Evolutionary conservation across 2,329 filamentous ascomycete species (phyloP), one percentile per base, ranked within the genome.

Genomic region (Bisporella sp.): DNA sequence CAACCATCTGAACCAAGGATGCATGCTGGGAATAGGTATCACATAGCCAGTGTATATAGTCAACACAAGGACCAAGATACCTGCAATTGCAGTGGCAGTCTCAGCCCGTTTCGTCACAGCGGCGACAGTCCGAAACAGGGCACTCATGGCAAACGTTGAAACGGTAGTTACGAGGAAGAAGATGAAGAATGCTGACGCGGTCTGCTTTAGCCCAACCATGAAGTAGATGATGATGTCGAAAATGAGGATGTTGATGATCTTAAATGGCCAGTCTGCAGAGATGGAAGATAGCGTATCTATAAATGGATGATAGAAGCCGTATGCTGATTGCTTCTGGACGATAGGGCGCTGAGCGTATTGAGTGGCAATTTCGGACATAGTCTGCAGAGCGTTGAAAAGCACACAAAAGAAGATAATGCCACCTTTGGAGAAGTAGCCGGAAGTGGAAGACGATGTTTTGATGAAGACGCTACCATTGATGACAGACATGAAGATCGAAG

Each of bases 171-270:
- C 64, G 6, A 66, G 42, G 45, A 63, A 63, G 76, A 90, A 96
- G 71, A 90, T 87, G 75, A 96, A 96, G 74, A 93, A 96, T 0
- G 84, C 71, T 1, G 84, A 85, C 0, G 87, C 73, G 58, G 87
- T 83, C 40, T 59, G 45, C 51, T 57, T 55, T 35, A 96, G 71
- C 54, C 89, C 86, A 1, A 88, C 84, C 78, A 96, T 83, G 69
- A 96, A 96, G 71, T 96, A 96, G 2, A 96, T 69, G 2, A 82
- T 78, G 42, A 91, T 49, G 64, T 96, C 96, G 74, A 95, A 95
- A 11, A 79, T 71, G 55, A 93, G 77, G 1, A 81, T 71, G 61
- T 91, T 92, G 12, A 68, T 29, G 7, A 95, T 70, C 68, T 93
- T 96, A 67, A 90, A 89, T 0, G 91, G 91, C 69, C 95, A 72